phyloP scores from a whole-genome alignment of 116 monocot species.

The Papilionanthe hybrid region DNA sequence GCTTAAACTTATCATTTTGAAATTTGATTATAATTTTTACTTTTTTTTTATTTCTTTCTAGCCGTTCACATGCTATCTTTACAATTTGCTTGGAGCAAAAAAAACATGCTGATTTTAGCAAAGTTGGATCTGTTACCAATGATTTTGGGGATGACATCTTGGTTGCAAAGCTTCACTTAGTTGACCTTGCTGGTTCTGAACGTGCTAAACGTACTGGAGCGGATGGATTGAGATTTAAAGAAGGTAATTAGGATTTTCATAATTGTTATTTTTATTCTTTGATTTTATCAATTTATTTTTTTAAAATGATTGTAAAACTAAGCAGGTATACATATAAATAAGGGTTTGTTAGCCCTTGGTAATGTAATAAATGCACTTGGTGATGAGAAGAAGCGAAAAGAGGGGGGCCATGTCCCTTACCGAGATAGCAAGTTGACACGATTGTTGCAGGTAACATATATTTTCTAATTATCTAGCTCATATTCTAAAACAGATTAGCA shows the following conservation, averaged over 20 bases:
- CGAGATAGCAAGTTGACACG: constrained; percentile 97
- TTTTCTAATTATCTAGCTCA: background rate
- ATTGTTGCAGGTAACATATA: constrained; percentile 61
- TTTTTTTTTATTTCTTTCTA: constrained; percentile 14
- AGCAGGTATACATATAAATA: constrained; percentile 89
- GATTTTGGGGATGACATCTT: constrained; percentile 72
- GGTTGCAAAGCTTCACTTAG: constrained; percentile 80
- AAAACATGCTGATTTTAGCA: constrained; percentile 19
- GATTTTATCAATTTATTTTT: background rate
- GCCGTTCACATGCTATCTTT: constrained; percentile 99
- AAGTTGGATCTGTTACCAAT: constrained; percentile 18
- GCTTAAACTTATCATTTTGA: background rate
- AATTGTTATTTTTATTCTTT: background rate
- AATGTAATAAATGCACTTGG: constrained; percentile 98
- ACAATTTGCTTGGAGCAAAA: constrained; percentile 92
- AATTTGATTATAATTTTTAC: background rate
- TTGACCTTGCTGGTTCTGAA: constrained; percentile 97
- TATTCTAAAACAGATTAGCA: background rate
- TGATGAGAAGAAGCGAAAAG: constrained; percentile 90
- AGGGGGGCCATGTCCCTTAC: constrained; percentile 93
- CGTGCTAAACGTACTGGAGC: constrained; percentile 95
- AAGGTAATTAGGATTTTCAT: constrained; percentile 39
- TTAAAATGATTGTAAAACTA: background rate
- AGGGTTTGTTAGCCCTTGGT: constrained; percentile 86
- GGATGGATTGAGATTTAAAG: constrained; percentile 85